Evolutionary conservation across 129 eudicot species (phyloP).

Genomic region (Lonicera japonica): DNA sequence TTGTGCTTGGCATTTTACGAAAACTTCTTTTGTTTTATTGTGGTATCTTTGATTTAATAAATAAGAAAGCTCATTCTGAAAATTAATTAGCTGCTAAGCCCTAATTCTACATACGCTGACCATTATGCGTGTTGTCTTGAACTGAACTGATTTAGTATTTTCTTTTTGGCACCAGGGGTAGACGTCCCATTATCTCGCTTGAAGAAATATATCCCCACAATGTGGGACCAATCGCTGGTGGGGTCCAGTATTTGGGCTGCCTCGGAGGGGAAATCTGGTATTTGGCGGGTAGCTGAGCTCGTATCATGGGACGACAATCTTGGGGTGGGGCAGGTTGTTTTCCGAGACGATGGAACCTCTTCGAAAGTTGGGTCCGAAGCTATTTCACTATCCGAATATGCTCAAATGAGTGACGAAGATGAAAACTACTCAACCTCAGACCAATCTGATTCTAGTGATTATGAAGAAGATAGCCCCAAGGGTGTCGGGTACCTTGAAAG

Average conservation of each 20-base stretch:
- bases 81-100: too few species aligned
- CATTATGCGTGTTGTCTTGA: background rate
- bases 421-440: slow-evolving; percentile 46
- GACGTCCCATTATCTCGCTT: slow-evolving; percentile 62
- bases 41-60: background rate
- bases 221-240: slow-evolving; percentile 57
- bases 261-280: slow-evolving; percentile 41
- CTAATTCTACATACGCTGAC: background rate
- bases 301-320: slow-evolving; percentile 81
- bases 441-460: slow-evolving; percentile 48
- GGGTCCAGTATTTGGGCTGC: slow-evolving; percentile 84
- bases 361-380: slow-evolving; percentile 42
- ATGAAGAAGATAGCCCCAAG: slow-evolving; percentile 47
- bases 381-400: slow-evolving; percentile 54
- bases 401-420: slow-evolving; percentile 58
- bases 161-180: slow-evolving; percentile 35
- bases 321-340: slow-evolving; percentile 48
- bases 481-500: slow-evolving; percentile 70
- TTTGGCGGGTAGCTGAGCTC: slow-evolving; percentile 93
- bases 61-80: background rate
- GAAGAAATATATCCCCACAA: slow-evolving; percentile 54
- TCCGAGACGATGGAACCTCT: slow-evolving; percentile 72
- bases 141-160: slow-evolving; percentile 4
- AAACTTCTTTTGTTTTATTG: too few species aligned
- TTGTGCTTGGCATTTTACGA: background rate